Evolutionary conservation across 2,329 filamentous ascomycete species (phyloP).

Genomic region (Cladosporium austrohemisphaericum): DNA sequence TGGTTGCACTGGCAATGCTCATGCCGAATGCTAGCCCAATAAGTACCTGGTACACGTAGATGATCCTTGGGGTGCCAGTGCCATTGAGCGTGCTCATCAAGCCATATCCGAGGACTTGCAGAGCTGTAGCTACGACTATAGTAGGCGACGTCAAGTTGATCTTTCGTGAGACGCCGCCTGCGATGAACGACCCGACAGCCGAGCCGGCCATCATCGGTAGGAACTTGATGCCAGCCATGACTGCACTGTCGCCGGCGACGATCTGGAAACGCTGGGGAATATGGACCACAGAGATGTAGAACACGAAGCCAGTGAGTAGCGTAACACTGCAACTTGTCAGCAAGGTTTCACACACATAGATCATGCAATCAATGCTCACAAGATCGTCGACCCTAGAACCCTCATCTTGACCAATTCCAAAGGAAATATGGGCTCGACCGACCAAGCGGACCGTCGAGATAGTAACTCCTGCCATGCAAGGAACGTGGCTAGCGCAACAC

Average conservation of each 20-base stretch:
- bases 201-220: conserved; percentile 21
- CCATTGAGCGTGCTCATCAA: conserved; percentile 17
- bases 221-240: conserved; percentile 22
- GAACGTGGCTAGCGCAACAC: not conserved
- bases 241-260: conserved; percentile 21
- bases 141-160: conserved; percentile 17
- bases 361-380: conserved; percentile 18
- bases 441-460: conserved; percentile 27
- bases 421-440: conserved; percentile 54
- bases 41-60: conserved; percentile 23
- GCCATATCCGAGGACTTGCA: conserved; percentile 20
- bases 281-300: conserved; percentile 21
- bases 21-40: conserved; percentile 23
- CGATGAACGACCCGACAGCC: conserved; percentile 19
- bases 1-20: conserved; percentile 16
- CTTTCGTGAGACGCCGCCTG: conserved; percentile 12
- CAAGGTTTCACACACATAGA: too few relatives aligned
- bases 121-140: conserved; percentile 14
- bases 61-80: conserved; percentile 1
- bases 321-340: too few relatives aligned
- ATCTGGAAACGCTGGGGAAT: conserved; percentile 25
- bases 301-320: conserved; percentile 22
- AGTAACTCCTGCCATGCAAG: not conserved
- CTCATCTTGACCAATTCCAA: conserved; percentile 47
- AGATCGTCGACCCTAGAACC: conserved; percentile 45